Percentiles rank a stretch among this genome's conserved stretches.
Conservation (phyloP, 1,139 yeast species). For the Saccharomycopsis hybrid region DNA sequence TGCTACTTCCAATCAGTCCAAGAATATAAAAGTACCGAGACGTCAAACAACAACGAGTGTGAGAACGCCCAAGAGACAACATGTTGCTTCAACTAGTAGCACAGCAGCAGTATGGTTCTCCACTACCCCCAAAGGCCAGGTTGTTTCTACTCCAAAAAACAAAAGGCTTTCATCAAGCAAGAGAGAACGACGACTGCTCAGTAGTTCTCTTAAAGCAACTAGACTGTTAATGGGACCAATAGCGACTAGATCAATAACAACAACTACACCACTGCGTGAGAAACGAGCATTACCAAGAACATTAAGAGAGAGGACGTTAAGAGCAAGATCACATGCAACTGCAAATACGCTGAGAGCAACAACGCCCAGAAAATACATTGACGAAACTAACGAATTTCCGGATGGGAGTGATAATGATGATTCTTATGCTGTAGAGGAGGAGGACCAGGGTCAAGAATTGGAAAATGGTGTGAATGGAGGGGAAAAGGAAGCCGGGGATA, state of each 20-base stretch:
- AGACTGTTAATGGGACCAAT: background rate
- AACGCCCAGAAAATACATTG: background rate
- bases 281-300: too few species aligned
- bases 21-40: too few species aligned
- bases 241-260: background rate
- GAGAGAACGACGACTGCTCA: background rate
- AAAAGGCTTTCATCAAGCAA: conserved; percentile 2
- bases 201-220: conserved; percentile 1
- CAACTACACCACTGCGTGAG: too few species aligned
- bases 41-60: background rate
- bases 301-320: too few species aligned
- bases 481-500: background rate
- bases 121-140: background rate
- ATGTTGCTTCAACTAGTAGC: background rate
- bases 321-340: too few species aligned
- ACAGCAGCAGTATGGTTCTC: background rate
- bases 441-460: background rate
- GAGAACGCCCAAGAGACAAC: background rate
- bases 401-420: background rate
- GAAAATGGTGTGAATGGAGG: background rate
- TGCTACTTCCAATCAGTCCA: too few species aligned
- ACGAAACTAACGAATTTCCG: background rate
- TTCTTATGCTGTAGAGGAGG: background rate
- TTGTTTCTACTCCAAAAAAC: background rate
- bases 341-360: background rate